Evolutionary conservation across 305 asterid genomes (phyloP).

Genomic region (Solanum hybrid): DNA sequence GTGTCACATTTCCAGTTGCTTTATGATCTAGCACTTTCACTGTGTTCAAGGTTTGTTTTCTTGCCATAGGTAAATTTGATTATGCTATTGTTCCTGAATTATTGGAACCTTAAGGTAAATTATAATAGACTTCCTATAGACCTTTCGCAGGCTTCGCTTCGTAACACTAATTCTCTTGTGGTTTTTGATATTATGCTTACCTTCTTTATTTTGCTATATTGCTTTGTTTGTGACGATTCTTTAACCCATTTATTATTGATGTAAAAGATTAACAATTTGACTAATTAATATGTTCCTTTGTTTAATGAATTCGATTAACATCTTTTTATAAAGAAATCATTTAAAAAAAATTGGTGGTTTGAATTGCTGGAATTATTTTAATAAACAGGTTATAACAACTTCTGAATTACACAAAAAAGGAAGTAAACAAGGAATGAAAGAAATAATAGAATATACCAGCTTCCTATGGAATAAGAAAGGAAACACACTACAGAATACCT

Average conservation of each 20-base stretch:
- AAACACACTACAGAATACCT: background rate
- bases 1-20: constrained; percentile 97
- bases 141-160: background rate
- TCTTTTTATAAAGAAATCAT: background rate
- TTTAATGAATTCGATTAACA: background rate
- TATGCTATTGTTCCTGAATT: background rate
- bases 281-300: background rate
- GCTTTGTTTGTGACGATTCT: background rate
- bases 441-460: background rate
- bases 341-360: background rate
- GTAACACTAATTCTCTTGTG: background rate
- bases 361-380: background rate
- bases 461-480: background rate
- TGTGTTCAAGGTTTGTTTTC: constrained; percentile 75
- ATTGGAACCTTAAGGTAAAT: background rate
- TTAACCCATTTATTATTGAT: background rate
- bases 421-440: background rate
- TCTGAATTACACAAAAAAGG: background rate
- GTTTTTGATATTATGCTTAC: background rate
- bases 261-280: background rate
- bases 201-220: background rate
- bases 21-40: constrained; percentile 83
- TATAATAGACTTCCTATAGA: background rate
- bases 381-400: background rate
- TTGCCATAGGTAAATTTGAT: background rate